phyloP scores from a whole-genome alignment of 129 eudicot species.

The Centella asiatica region DNA sequence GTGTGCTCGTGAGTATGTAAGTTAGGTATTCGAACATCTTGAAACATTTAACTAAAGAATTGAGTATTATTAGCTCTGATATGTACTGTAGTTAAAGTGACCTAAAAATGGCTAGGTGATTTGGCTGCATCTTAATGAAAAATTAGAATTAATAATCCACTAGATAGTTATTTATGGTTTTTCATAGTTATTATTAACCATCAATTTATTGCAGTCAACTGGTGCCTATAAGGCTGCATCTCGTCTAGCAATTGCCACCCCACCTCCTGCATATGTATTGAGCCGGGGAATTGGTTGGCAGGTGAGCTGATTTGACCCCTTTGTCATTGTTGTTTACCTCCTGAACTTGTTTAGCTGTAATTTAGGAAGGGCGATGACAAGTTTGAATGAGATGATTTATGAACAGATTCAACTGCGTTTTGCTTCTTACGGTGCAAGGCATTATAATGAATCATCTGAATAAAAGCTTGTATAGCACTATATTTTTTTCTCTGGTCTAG shows the following conservation, averaged over 20 bases:
- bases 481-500: neutral
- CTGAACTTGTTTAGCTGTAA: neutral
- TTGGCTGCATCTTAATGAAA: too few relatives aligned
- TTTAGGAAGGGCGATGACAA: neutral
- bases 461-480: neutral
- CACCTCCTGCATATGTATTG: conserved; percentile 97
- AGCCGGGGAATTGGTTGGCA: conserved; percentile 99
- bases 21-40: too few relatives aligned
- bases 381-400: neutral
- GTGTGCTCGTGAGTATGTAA: too few relatives aligned
- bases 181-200: neutral
- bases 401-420: neutral
- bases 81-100: too few relatives aligned
- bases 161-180: neutral
- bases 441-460: neutral
- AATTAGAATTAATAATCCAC: neutral
- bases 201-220: conserved; percentile 51
- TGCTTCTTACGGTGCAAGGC: conserved; percentile 2
- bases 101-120: too few relatives aligned
- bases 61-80: too few relatives aligned
- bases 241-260: conserved; percentile 95
- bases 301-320: conserved; percentile 32
- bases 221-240: conserved; percentile 98
- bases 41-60: too few relatives aligned
- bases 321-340: neutral